Percentiles rank a stretch among this genome's conserved stretches.
These are phyloP conservation scores for Gelatoporia subvermispora DNA, from an alignment of 768 basidiomycete species.

Conservation along the genomic window DNA sequence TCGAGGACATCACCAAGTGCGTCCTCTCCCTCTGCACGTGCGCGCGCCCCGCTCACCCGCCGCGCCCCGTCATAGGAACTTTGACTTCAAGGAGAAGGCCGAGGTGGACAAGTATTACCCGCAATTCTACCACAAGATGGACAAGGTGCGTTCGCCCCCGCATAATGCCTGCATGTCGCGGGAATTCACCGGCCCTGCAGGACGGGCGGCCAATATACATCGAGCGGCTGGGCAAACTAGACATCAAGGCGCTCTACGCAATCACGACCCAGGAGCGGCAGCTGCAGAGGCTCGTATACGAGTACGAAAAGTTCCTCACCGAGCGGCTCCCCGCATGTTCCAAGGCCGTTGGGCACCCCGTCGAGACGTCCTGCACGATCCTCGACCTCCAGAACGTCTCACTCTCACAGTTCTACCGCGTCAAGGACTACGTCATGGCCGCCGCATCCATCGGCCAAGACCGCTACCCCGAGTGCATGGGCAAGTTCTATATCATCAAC, in stretches of 20 bases:
- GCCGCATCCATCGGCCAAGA: conserved; percentile 82
- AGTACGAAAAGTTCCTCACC: conserved; percentile 86
- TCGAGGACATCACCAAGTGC: conserved; percentile 68
- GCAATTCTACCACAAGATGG: conserved; percentile 93
- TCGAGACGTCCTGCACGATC: conserved; percentile 98
- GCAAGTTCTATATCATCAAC: conserved; percentile 98
- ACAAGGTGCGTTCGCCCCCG: conserved; percentile 59
- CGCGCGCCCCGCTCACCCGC: conserved; percentile 1
- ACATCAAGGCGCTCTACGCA: conserved; percentile 76
- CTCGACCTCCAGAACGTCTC: conserved; percentile 77
- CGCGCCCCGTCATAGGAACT: conserved; percentile 47
- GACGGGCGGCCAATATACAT: conserved; percentile 96
- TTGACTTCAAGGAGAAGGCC: conserved; percentile 78
- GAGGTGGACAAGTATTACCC: conserved; percentile 92
- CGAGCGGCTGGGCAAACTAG: conserved; percentile 86
- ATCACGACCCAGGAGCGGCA: conserved; percentile 85
- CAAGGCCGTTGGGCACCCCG: conserved; percentile 67
- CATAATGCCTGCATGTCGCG: not conserved
- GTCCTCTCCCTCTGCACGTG: conserved; percentile 21
- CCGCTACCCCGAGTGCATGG: conserved; percentile 92
- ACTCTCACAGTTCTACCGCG: conserved; percentile 77
- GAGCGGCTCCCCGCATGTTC: conserved; percentile 82
- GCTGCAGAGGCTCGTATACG: conserved; percentile 81
- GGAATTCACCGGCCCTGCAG: conserved; percentile 30
- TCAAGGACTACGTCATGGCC: conserved; percentile 84